Base-by-base conservation (phyloP, 148 eudicot species). In the Persicaria tinctoria region DNA sequence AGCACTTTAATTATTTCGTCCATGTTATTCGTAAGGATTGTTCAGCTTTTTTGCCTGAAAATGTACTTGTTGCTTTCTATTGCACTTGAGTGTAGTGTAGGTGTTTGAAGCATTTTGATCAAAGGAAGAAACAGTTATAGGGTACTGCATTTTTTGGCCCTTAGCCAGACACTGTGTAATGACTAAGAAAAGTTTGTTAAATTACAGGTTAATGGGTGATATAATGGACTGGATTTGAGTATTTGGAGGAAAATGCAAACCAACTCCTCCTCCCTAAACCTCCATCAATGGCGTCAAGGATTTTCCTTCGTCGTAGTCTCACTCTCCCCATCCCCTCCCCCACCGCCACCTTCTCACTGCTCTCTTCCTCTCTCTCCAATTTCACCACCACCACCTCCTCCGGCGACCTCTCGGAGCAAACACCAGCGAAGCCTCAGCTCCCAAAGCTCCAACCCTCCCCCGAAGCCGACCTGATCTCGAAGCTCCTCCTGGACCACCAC, bases 401-500 rank as follows among this genome's bases (percentile, higher is more conserved):
- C 41, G 68, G 68, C 14, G 68, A 63, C 23, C 32, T 63, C 14
- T 41, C 70, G 70, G 70, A 66, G 17, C 47, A 38, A 41, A 66
- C 70, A 1, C n/a, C 70, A 48, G 44, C 48, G 70, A 71, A 71
- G 74, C 74, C 74, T 47, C 38, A 50, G 6, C 55, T 71, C 10
- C 74, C 74, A 17, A 17, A 23, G 8, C 53, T 71, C 41, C 74
- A 46, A 71, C 74, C 74, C 13, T 71, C 32, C 14, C 44, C 74
- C 6, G 74, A 71, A 27, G 74, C 74, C 6, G 74, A 71, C 54
- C 55, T 71, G 44, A 71, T 94, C 74, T 84, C 96, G 75, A 80
- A 83, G 73, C 59, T 94, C 73, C 81, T 94, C 62, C 83, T 92
- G 75, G 82, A 82, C 11, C 96, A 94, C 76, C 97, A 92, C 87